Evolutionary conservation across 768 basidiomycete genomes (phyloP), one percentile per base, ranked within the genome.

Genomic region (Mycena floridula): DNA sequence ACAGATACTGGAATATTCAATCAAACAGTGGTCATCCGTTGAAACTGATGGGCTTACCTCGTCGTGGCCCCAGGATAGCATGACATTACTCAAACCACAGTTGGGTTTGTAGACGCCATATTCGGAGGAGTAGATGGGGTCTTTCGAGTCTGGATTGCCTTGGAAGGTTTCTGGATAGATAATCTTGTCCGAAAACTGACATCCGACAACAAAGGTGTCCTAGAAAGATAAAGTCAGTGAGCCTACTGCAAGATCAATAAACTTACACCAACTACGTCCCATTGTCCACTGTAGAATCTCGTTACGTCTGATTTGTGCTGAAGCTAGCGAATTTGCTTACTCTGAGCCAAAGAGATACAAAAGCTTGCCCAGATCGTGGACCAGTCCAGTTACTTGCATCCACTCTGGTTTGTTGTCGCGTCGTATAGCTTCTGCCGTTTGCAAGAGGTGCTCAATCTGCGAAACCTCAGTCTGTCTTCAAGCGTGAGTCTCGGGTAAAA

Each of bases 1-100:
- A 91, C 5, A 92, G 70, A 59, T 92, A 92, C 86, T 89, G 52
- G n/a, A n/a, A n/a, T n/a, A n/a, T 28, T 44, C 32, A 39, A 40
- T 32, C 24, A 43, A 18, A 40, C 25, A 45, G 30, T 39, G 32
- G 20, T 11, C 44, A 40, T 37, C 41, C 55, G 28, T 32, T 32
- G 11, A 16, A 32, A 9, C 11, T 32, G 9, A 32, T 32, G 11
- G n/a, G 16, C 71, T 25, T 59, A 84, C 87, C 71, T 95, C 90
- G 56, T 94, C 91, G 55, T 94, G 91, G 12, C 91, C 91, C 87
- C 87, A 93, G 26, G 81, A 84, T 24, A 94, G 65, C 85, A 90
- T 89, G 40, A 91, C 85, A 55, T 89, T 86, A 50, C 89, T 85
- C 6, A 91, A 75, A 11, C 89, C 89, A 54, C 89, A 90, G 46